A percentile compares a stretch with the other conserved stretches of the same genome.
phyloP scores from a whole-genome alignment of 495 filamentous ascomycete genomes.

The Aspergillus wentii region DNA sequence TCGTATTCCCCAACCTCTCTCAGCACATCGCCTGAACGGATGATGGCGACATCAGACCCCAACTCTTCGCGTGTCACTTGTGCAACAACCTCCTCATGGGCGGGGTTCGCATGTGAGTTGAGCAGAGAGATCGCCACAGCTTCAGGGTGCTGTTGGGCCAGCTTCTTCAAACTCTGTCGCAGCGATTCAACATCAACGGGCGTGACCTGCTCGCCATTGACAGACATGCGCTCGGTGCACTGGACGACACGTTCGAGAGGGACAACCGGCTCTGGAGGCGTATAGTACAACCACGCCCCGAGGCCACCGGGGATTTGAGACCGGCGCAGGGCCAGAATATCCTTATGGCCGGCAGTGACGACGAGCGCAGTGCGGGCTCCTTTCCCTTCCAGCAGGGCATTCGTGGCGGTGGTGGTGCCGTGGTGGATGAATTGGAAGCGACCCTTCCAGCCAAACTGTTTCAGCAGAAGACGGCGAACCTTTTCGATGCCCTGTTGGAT shows the following conservation, averaged over 20 bases:
- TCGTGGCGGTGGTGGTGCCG: conserved; percentile 37
- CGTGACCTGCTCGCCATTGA: conserved; percentile 34
- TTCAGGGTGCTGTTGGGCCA: conserved; percentile 32
- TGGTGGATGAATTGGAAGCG: conserved; percentile 35
- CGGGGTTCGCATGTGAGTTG: conserved; percentile 41
- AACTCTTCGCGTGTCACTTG: conserved; percentile 31
- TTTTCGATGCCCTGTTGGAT: conserved; percentile 40
- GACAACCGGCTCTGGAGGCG: conserved; percentile 43
- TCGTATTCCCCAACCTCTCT: conserved; percentile 49
- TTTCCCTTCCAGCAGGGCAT: conserved; percentile 38
- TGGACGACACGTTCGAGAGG: conserved; percentile 45
- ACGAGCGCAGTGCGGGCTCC: conserved; percentile 36
- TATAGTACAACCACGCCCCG: conserved; percentile 43
- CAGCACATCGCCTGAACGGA: conserved; percentile 41
- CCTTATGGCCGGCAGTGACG: conserved; percentile 37
- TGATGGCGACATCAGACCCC: conserved; percentile 30
- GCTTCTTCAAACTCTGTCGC: conserved; percentile 19
- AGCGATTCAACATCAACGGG: conserved; percentile 34
- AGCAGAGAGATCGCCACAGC: conserved; percentile 44
- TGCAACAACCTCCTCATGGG: conserved; percentile 36
- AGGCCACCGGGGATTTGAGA: conserved; percentile 46
- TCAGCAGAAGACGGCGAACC: conserved; percentile 23
- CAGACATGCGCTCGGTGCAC: conserved; percentile 42
- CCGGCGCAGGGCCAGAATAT: conserved; percentile 36
- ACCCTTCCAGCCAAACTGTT: conserved; percentile 19